Conservation (phyloP, 2,329 filamentous ascomycete genomes). For the Colletotrichum spaethianum region DNA sequence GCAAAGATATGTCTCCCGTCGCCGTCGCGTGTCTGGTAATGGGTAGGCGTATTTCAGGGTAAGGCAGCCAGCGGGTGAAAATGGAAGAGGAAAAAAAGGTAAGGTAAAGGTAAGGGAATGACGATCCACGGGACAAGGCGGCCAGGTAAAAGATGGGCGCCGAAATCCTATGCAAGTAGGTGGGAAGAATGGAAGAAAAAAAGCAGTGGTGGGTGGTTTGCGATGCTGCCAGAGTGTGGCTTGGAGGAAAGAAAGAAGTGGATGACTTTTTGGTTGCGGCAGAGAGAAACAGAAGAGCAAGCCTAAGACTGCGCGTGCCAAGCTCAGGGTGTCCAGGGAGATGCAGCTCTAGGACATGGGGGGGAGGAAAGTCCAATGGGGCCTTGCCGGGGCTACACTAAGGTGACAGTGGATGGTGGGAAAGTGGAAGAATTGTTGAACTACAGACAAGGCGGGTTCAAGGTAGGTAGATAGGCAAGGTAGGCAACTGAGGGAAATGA, state of each 20-base stretch:
- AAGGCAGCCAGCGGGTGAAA: constrained; percentile 18
- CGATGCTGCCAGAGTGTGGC: constrained; percentile 34
- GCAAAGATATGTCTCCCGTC: constrained; percentile 22
- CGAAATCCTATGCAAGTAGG: constrained; percentile 5
- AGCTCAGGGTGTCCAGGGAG: constrained; percentile 26
- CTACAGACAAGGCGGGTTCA: constrained; percentile 8
- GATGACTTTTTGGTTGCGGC: constrained; percentile 11
- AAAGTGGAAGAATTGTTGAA: constrained; percentile 19
- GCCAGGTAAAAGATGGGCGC: constrained; percentile 21
- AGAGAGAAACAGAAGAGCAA: not conserved
- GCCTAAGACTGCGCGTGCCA: constrained; percentile 27
- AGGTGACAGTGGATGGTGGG: constrained; percentile 14
- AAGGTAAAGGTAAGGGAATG: constrained; percentile 33
- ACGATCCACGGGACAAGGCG: constrained; percentile 33
- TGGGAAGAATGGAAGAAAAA: constrained; percentile 26
- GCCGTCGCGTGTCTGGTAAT: constrained; percentile 20
- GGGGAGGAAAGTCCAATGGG: constrained; percentile 13
- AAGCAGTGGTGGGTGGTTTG: constrained; percentile 17
- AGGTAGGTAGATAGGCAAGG: constrained; percentile 2
- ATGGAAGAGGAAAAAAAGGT: constrained; percentile 16
- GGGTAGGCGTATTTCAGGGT: not conserved
- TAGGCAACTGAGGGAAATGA: not conserved
- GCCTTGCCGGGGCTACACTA: constrained; percentile 27
- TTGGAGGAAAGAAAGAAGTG: constrained; percentile 29
- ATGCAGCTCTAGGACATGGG: constrained; percentile 30